Evolutionary conservation across 768 basidiomycete genomes (phyloP).

Genomic region (Leccinellum luteum): DNA sequence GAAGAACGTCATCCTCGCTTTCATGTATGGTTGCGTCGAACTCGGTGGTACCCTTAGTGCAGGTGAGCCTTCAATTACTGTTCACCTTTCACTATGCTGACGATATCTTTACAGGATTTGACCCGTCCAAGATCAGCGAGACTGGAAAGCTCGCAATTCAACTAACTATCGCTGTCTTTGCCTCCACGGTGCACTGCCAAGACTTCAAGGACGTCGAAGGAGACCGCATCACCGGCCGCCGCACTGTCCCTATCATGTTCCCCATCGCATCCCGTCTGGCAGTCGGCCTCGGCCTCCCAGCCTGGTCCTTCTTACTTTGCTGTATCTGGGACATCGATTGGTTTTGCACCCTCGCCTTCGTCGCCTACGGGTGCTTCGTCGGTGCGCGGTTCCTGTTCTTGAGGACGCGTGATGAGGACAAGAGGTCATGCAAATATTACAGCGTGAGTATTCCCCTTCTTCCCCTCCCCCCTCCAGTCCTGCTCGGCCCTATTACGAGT

Average conservation of each 20-base stretch:
- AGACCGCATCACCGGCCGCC: slow-evolving; percentile 37
- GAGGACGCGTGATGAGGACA: slow-evolving; percentile 30
- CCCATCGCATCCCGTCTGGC: slow-evolving; percentile 37
- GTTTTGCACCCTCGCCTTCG: slow-evolving; percentile 25
- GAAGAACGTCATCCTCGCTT: slow-evolving; percentile 39
- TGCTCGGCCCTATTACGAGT: slow-evolving; percentile 7
- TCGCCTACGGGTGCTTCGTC: slow-evolving; percentile 32
- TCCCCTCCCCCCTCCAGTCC: not conserved
- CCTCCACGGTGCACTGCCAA: slow-evolving; percentile 48
- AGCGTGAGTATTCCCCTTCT: slow-evolving; percentile 29
- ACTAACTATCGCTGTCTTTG: slow-evolving; percentile 38
- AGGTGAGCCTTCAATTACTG: slow-evolving; percentile 20
- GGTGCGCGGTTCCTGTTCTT: slow-evolving; percentile 34
- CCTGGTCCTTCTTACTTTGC: slow-evolving; percentile 38
- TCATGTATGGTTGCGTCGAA: slow-evolving; percentile 38
- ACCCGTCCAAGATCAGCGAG: slow-evolving; percentile 25
- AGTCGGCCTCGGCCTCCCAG: slow-evolving; percentile 32
- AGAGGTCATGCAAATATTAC: slow-evolving; percentile 37
- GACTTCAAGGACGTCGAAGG: slow-evolving; percentile 49
- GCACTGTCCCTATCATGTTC: slow-evolving; percentile 44
- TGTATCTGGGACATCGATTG: slow-evolving; percentile 36
- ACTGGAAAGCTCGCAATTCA: slow-evolving; percentile 32
- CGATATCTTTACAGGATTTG: slow-evolving; percentile 12
- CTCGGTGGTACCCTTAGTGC: slow-evolving; percentile 38
- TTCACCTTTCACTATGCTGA: not conserved